Evolutionary conservation across 305 asterid species (phyloP), one percentile per base, ranked within the genome.

Genomic region (Fraxinus baroniana): DNA sequence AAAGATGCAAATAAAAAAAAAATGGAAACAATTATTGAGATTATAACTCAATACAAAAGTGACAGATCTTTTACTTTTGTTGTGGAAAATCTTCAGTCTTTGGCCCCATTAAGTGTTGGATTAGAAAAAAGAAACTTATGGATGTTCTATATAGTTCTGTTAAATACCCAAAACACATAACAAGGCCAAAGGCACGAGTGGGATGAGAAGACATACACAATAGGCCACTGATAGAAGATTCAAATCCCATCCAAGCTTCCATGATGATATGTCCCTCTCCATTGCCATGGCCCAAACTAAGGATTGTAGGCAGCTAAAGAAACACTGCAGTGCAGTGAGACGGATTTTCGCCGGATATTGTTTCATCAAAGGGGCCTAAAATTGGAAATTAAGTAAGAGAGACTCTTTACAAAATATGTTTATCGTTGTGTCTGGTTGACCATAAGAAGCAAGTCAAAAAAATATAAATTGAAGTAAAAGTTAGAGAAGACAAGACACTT

Each of bases 251-350:
- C 85, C 74, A 18, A 92, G 91, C 85, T 72, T 88, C 97, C 97
- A 93, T 7, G 90, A 86, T 17, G 92, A 83, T 26, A 80, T 62
- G 84, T 89, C 81, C 84, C 95, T 90, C 46, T 89, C 94, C 87
- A 91, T 86, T 7, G 80, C 80, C 85, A 92, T 79, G 5, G 89
- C 95, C 87, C 87, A 92, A 57, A 91, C 74, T 1, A 87, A 79
- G 35, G 97, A 87, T 35, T 90, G 95, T 28, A 89, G 49, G 88
- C 90, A 92, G 85, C 97, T 91, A 80, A 92, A 93, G 44, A 92
- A 79, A 74, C 97, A 89, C 82, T 92, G 93, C 83, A 93, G 80
- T 66, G 87, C 83, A 1, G 94, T 85, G 1, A 93, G 94, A 1
- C 94, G 86, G 20, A 93, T 71, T 76, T 89, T 93, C 28, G 90